phyloP scores from a whole-genome alignment of 345 rosid genomes.

The Pistacia atlantica region DNA sequence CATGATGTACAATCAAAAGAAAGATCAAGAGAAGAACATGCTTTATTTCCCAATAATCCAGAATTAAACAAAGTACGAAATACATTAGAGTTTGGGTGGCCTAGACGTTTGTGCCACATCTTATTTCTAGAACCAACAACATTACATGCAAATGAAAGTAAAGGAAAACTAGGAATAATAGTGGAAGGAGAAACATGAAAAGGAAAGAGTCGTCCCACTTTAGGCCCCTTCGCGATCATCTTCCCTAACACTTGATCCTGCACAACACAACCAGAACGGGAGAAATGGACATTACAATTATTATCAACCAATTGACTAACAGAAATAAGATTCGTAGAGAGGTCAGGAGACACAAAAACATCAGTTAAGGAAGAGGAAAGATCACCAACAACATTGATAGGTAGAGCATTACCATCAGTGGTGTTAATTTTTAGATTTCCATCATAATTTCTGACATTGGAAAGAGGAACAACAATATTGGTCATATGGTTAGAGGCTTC shows the following conservation, averaged over 20 bases:
- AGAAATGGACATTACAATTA: constrained; percentile 11
- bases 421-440: background rate
- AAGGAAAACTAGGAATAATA: too few species aligned
- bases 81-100: background rate
- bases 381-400: background rate
- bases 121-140: background rate
- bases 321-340: background rate
- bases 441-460: background rate
- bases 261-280: constrained; percentile 3
- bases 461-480: background rate
- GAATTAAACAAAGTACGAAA: background rate
- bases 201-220: background rate
- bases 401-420: background rate
- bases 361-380: background rate
- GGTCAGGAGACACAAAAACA: background rate
- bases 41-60: background rate
- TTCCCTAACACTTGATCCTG: constrained; percentile 13
- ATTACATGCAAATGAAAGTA: background rate
- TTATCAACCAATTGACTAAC: background rate
- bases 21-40: background rate
- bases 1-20: constrained; percentile 5
- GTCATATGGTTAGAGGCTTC: constrained; percentile 1
- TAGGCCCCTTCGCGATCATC: constrained; percentile 11
- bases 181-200: too few species aligned
- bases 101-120: constrained; percentile 1